These are phyloP conservation scores for Arxiozyma telluris DNA, from an alignment of 1,139 yeast genomes.

Conservation along the genomic window DNA sequence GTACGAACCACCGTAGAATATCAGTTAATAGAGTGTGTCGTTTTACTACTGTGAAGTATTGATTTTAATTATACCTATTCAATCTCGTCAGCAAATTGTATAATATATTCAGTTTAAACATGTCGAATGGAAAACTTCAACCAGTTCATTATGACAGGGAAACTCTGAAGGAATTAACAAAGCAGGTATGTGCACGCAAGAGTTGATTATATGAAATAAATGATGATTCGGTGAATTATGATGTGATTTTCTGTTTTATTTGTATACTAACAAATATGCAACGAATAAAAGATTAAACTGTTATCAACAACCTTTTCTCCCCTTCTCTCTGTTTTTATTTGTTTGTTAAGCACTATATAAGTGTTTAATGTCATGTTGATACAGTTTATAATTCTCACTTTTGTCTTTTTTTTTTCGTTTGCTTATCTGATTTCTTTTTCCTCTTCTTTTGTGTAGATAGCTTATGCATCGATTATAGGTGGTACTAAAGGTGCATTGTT, in stretches of 20 bases:
- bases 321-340: background rate
- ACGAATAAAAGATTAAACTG: background rate
- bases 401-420: background rate
- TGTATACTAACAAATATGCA: slow-evolving; percentile 2
- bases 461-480: slow-evolving; percentile 32
- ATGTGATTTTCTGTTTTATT: too few species aligned
- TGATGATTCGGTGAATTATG: background rate
- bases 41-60: too few species aligned
- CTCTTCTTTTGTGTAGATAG: slow-evolving; percentile 16
- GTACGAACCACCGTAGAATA: too few species aligned
- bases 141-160: slow-evolving; percentile 33
- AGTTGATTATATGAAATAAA: background rate
- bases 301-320: background rate
- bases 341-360: too few species aligned
- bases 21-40: background rate
- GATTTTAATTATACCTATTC: too few species aligned
- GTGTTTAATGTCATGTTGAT: background rate
- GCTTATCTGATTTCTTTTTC: background rate
- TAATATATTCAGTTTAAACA: background rate
- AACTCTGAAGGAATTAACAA: slow-evolving; percentile 28
- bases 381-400: background rate
- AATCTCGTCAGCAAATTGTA: too few species aligned
- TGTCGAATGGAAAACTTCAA: slow-evolving; percentile 20
- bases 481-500: slow-evolving; percentile 34
- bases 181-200: slow-evolving; percentile 10